Evolutionary conservation across 805 yeast species (phyloP).

Genomic region (Teunomyces lycoperdinae): DNA sequence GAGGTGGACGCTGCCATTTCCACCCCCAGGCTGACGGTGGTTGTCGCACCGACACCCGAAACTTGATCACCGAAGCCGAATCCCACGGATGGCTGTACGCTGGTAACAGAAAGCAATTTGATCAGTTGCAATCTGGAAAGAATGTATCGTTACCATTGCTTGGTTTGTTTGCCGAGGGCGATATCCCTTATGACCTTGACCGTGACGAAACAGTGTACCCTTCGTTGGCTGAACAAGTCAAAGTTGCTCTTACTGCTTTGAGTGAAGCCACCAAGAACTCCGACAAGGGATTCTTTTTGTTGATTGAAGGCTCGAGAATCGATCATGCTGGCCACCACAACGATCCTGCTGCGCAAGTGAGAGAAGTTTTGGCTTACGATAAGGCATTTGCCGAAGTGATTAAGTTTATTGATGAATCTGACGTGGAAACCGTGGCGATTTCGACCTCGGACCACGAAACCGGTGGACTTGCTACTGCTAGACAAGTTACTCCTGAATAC

Average conservation of each 20-base stretch:
- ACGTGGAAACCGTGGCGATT: constrained; percentile 72
- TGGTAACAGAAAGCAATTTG: constrained; percentile 58
- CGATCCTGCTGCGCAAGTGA: constrained; percentile 92
- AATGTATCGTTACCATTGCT: constrained; percentile 74
- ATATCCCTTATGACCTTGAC: constrained; percentile 85
- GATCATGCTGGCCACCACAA: constrained; percentile 95
- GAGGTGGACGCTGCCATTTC: constrained; percentile 89
- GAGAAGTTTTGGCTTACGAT: constrained; percentile 87
- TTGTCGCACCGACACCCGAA: constrained; percentile 67
- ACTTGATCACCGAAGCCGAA: constrained; percentile 65
- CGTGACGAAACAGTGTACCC: constrained; percentile 62
- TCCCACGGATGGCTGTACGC: constrained; percentile 63
- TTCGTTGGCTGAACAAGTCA: constrained; percentile 73
- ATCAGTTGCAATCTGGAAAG: constrained; percentile 49
- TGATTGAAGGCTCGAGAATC: constrained; percentile 90
- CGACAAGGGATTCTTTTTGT: constrained; percentile 79
- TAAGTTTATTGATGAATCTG: constrained; percentile 64
- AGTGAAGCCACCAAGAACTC: constrained; percentile 64
- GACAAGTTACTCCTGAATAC: constrained; percentile 64
- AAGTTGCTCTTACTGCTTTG: constrained; percentile 69
- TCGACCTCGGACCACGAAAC: constrained; percentile 95
- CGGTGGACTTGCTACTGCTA: constrained; percentile 87
- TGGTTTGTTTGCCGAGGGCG: constrained; percentile 69
- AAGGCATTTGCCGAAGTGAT: constrained; percentile 73
- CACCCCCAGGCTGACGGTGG: constrained; percentile 49